A percentile compares a stretch with the other conserved stretches of the same genome.
Evolutionary conservation across 2,329 filamentous ascomycete species (phyloP).

Genomic region (Apiospora marii): DNA sequence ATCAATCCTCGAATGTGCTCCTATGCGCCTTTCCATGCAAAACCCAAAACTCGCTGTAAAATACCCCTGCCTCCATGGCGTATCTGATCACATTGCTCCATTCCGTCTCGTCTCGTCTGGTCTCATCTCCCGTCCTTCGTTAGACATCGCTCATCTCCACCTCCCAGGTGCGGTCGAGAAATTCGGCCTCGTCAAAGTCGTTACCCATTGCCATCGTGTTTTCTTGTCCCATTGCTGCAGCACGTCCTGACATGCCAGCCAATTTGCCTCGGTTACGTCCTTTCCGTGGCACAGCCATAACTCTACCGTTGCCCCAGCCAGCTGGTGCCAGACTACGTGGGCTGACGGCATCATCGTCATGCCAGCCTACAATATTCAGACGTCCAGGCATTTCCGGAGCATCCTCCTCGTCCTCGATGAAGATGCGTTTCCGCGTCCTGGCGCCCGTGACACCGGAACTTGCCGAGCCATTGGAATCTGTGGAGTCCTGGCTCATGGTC

Average conservation of each 20-base stretch:
- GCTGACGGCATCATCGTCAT: constrained; percentile 50
- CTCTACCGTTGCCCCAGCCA: constrained; percentile 50
- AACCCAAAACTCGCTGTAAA: constrained; percentile 3
- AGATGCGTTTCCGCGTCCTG: constrained; percentile 56
- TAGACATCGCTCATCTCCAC: constrained; percentile 51
- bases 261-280: constrained; percentile 31
- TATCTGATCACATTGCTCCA: neutral
- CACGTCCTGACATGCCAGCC: constrained; percentile 31
- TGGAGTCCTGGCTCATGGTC: constrained; percentile 64
- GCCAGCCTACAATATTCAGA: constrained; percentile 35
- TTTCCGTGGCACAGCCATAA: constrained; percentile 57
- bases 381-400: constrained; percentile 33
- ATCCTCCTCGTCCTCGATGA: constrained; percentile 52
- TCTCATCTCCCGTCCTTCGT: neutral
- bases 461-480: constrained; percentile 45
- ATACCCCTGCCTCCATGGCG: neutral
- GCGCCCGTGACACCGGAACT: constrained; percentile 29
- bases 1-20: neutral
- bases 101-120: neutral
- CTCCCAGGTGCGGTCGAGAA: constrained; percentile 58
- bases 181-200: constrained; percentile 76
- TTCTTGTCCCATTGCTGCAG: constrained; percentile 51
- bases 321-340: constrained; percentile 49
- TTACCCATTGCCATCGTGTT: constrained; percentile 50
- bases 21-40: constrained; percentile 17